phyloP scores from a whole-genome alignment of 1,139 yeast species.

The Saccharomyces hybrid region DNA sequence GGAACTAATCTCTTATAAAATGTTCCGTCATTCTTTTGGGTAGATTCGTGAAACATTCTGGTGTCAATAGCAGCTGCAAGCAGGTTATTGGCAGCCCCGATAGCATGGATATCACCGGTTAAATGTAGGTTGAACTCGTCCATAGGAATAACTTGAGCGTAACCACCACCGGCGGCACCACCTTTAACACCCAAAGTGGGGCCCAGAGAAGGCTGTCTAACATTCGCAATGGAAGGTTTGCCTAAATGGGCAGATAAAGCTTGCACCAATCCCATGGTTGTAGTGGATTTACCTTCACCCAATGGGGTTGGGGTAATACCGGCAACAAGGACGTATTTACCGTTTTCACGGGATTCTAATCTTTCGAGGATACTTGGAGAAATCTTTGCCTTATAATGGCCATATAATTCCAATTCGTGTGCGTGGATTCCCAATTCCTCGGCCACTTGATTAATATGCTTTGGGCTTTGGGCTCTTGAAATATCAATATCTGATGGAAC shows the following conservation, averaged over 20 bases:
- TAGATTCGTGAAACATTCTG: conserved; percentile 71
- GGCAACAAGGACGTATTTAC: conserved; percentile 65
- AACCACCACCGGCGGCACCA: conserved; percentile 88
- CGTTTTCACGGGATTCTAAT: conserved; percentile 53
- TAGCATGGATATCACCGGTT: conserved; percentile 81
- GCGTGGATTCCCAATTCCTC: conserved; percentile 55
- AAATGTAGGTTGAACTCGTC: conserved; percentile 81
- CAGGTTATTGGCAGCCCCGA: conserved; percentile 70
- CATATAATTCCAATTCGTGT: conserved; percentile 62
- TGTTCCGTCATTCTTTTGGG: conserved; percentile 57
- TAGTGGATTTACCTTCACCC: conserved; percentile 79
- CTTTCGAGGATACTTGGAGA: conserved; percentile 53
- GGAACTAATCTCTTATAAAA: conserved; percentile 69
- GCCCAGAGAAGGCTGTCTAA: conserved; percentile 83
- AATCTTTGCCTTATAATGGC: conserved; percentile 70
- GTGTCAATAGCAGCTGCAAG: conserved; percentile 81
- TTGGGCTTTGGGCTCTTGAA: conserved; percentile 66
- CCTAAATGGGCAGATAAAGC: conserved; percentile 71
- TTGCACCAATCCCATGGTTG: conserved; percentile 73
- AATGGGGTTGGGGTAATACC: conserved; percentile 81
- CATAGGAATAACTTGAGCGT: conserved; percentile 81
- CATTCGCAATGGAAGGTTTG: conserved; percentile 66
- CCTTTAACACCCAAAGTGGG: conserved; percentile 86
- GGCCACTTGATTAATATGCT: conserved; percentile 56
- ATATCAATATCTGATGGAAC: conserved; percentile 75